Conservation (phyloP, 352 stramenopile genomes). For the Phytophthora idaei region DNA sequence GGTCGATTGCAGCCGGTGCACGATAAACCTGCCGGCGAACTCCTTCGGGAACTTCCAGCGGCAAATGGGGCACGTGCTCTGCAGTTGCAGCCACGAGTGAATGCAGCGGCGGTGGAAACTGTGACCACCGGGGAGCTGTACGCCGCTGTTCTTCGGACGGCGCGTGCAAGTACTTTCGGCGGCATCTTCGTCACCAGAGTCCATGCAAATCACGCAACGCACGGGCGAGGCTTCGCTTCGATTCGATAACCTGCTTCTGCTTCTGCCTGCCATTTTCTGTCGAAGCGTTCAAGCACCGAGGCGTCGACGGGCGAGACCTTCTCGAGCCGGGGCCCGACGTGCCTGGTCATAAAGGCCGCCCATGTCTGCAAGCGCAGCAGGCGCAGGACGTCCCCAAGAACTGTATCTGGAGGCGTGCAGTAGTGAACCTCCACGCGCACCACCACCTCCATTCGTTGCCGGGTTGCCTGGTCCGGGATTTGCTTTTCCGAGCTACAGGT, state of each 20-base stretch:
- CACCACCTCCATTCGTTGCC: constrained; percentile 46
- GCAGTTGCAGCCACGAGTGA: constrained; percentile 84
- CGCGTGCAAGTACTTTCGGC: background rate
- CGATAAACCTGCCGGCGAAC: constrained; percentile 56
- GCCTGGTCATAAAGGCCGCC: constrained; percentile 65
- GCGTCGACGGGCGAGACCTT: constrained; percentile 51
- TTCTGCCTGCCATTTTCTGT: constrained; percentile 20
- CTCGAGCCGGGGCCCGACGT: constrained; percentile 62
- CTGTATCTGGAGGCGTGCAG: constrained; percentile 46
- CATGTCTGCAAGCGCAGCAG: constrained; percentile 62
- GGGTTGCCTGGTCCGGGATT: constrained; percentile 34
- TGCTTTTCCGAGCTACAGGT: constrained; percentile 16
- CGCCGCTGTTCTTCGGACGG: constrained; percentile 6
- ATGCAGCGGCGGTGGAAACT: constrained; percentile 92
- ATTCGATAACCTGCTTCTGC: constrained; percentile 6
- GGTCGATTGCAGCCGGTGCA: constrained; percentile 53
- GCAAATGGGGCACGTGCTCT: constrained; percentile 92
- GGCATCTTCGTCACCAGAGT: constrained; percentile 49
- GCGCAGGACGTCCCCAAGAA: constrained; percentile 55
- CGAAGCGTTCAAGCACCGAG: constrained; percentile 40
- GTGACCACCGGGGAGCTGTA: constrained; percentile 88
- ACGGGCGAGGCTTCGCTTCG: constrained; percentile 16
- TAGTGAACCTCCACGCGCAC: constrained; percentile 70
- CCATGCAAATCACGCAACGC: constrained; percentile 90
- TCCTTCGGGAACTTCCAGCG: constrained; percentile 84